phyloP scores from a whole-genome alignment of 106 monocot species.

The Dendrobium chrysotoxum region DNA sequence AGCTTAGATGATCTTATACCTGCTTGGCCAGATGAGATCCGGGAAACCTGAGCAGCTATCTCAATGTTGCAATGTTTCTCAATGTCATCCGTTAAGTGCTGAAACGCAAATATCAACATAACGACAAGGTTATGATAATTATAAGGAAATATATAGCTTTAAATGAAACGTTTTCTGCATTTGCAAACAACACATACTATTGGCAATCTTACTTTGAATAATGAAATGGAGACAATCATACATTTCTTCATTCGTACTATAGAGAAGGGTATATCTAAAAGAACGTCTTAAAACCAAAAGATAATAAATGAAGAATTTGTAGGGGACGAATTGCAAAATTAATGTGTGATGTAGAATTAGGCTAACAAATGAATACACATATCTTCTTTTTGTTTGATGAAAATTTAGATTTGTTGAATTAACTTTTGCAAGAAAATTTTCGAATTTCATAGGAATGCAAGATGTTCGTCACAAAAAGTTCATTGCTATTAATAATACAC shows the following conservation, averaged over 20 bases:
- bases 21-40: slow-evolving; percentile 36
- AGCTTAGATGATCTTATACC: slow-evolving; percentile 29
- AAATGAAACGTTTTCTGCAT: neutral
- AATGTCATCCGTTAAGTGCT: slow-evolving; percentile 67
- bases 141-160: neutral
- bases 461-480: no score
- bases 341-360: no score
- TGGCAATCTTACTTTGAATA: neutral
- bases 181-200: neutral
- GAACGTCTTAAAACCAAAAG: neutral
- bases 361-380: no score
- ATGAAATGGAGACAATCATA: slow-evolving; percentile 20
- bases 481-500: no score
- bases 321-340: no score
- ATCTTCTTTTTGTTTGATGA: no score
- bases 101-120: slow-evolving; percentile 13
- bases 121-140: neutral
- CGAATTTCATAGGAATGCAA: no score
- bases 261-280: neutral
- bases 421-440: no score
- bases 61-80: slow-evolving; percentile 93
- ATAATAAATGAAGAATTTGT: neutral
- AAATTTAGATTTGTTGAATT: no score
- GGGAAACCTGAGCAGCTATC: slow-evolving; percentile 80
- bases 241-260: slow-evolving; percentile 38